phyloP scores from a whole-genome alignment of 352 stramenopile genomes.

The Phytophthora multivora region DNA sequence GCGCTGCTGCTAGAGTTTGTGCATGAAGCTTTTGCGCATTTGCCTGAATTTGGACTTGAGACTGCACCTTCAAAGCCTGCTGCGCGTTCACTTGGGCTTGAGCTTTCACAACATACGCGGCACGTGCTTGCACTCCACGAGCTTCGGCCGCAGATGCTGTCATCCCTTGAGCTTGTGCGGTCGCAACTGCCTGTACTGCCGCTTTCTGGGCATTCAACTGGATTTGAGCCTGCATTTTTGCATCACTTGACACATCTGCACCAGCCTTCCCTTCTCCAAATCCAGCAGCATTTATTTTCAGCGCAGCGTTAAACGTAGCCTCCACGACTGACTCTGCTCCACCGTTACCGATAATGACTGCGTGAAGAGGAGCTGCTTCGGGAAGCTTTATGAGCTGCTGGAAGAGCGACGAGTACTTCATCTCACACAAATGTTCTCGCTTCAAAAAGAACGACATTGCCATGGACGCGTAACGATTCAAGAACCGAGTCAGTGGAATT shows the following conservation, averaged over 20 bases:
- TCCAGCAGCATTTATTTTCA: slow-evolving; percentile 54
- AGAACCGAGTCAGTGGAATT: slow-evolving; percentile 90
- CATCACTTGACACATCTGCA: slow-evolving; percentile 56
- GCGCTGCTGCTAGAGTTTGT: slow-evolving; percentile 80
- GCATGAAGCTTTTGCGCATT: slow-evolving; percentile 89
- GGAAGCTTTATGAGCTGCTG: slow-evolving; percentile 93
- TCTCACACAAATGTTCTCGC: slow-evolving; percentile 76
- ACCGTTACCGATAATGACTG: slow-evolving; percentile 87
- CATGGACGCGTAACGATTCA: slow-evolving; percentile 92
- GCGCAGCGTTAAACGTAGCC: slow-evolving; percentile 89
- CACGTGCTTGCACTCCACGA: slow-evolving; percentile 80
- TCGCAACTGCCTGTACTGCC: slow-evolving; percentile 76
- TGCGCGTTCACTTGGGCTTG: slow-evolving; percentile 87
- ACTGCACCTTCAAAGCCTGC: slow-evolving; percentile 83
- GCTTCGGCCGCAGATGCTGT: slow-evolving; percentile 70
- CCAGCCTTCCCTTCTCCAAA: slow-evolving; percentile 41
- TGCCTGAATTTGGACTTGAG: slow-evolving; percentile 89
- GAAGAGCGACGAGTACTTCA: slow-evolving; percentile 94
- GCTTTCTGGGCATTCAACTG: slow-evolving; percentile 87
- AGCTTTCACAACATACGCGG: slow-evolving; percentile 85
- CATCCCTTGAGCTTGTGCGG: slow-evolving; percentile 80
- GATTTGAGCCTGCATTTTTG: slow-evolving; percentile 87
- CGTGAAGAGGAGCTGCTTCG: slow-evolving; percentile 85
- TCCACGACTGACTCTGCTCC: slow-evolving; percentile 91
- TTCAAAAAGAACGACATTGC: slow-evolving; percentile 90